Percentiles rank a stretch among this genome's conserved stretches.
Evolutionary conservation across 345 rosid genomes (phyloP).

Genomic region (Gossypium anomalum): DNA sequence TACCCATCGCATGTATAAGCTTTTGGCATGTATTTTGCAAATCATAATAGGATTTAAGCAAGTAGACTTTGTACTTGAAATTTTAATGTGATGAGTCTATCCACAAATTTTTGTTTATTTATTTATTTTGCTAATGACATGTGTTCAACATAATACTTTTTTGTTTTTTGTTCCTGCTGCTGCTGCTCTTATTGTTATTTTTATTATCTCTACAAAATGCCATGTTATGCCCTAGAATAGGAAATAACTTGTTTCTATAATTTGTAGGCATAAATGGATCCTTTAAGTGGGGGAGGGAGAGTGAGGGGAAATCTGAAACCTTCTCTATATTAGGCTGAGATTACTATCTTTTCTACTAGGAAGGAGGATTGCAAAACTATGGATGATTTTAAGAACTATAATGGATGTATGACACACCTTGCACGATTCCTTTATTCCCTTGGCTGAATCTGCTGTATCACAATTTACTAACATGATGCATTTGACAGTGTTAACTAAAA

Average conservation of each 20-base stretch:
- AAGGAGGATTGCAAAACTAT: background rate
- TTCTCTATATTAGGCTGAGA: background rate
- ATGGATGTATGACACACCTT: background rate
- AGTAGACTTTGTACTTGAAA: background rate
- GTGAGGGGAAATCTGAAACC: background rate
- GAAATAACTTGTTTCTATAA: background rate
- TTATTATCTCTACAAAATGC: background rate
- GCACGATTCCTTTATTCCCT: background rate
- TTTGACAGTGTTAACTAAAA: background rate
- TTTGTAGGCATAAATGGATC: background rate
- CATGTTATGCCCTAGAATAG: background rate
- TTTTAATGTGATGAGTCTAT: conserved; percentile 4
- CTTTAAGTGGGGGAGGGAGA: background rate
- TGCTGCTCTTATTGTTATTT: background rate
- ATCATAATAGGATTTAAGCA: background rate
- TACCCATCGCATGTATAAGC: background rate
- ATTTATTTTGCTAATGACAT: background rate
- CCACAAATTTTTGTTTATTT: background rate
- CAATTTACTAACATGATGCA: background rate
- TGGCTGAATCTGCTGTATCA: background rate
- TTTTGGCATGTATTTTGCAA: background rate
- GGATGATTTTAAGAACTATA: background rate
- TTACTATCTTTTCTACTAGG: background rate
- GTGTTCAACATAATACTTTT: background rate
- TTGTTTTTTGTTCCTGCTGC: background rate